Base-by-base conservation (phyloP, 2,329 filamentous ascomycete species). In the Tympanopsis confertula region DNA sequence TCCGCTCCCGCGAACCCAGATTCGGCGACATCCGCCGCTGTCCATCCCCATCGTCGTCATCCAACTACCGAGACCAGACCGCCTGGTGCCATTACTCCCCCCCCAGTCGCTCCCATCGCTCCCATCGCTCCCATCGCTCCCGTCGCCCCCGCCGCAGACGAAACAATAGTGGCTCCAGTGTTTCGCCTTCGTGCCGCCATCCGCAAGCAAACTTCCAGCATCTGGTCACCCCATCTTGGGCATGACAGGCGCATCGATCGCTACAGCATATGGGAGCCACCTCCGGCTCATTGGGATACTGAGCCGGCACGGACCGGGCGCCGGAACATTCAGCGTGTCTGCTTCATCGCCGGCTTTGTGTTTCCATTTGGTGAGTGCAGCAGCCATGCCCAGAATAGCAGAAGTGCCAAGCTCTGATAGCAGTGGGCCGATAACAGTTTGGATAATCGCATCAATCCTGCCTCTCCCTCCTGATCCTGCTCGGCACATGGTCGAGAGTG, bases 271-370 rank as follows among this genome's bases (percentile, higher is more conserved):
- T 91, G 85, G 83, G 74, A 78, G 42, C 78, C 85, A 2, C 86
- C 86, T 1, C 79, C 78, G 1, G 61, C 82, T 17, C 74, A 77
- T 42, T 82, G 78, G 58, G 71, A 71, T 7, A 59, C 71, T 3
- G 74, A 77, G 28, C 73, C 71, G 24, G 68, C 71, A 13, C 51
- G 74, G 3, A 67, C 82, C 44, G 78, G 78, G 37, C 71, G 73
- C 44, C 72, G 82, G 43, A 88, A 88, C 50, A 61, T 77, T 35
- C 86, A 93, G 56, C 70, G 89, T 20, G 63, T 82, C 38, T 63
- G 85, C 36, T 93, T 93, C 58, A 74, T 78, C 39, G 30, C 81
- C 35, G 86, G 86, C 18, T 93, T 93, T 50, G 62, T 89, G 35
- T 75, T 86, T 50, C 86, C 85, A 4, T 69, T 86, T 42, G 67